These are phyloP conservation scores for Aspergillus kassunensis DNA, from an alignment of 495 filamentous ascomycete species.

Conservation along the genomic window DNA sequence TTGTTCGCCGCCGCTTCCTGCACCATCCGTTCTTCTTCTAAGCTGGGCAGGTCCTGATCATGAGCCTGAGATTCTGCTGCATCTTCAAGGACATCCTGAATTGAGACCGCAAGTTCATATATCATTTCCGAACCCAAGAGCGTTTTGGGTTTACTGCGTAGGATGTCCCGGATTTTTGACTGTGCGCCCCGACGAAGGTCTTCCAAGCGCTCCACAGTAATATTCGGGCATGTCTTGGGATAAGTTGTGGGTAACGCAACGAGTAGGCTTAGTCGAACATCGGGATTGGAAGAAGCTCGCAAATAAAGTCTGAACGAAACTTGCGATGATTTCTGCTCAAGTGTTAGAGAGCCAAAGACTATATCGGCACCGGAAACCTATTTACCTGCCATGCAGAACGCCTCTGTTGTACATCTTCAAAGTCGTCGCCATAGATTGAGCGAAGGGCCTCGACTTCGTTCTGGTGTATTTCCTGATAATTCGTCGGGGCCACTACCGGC, in stretches of 20 bases:
- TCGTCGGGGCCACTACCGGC: conserved; percentile 41
- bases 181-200: conserved; percentile 60
- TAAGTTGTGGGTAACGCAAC: conserved; percentile 87
- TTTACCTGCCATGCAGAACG: conserved; percentile 82
- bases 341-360: background rate
- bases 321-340: conserved; percentile 63
- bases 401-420: conserved; percentile 64
- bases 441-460: conserved; percentile 83
- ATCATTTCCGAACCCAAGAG: conserved; percentile 85
- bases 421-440: conserved; percentile 93
- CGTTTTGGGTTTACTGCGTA: conserved; percentile 65
- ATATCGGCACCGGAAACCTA: background rate
- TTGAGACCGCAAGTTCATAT: conserved; percentile 72
- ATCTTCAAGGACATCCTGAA: conserved; percentile 86
- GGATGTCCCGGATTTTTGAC: conserved; percentile 64
- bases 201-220: conserved; percentile 62
- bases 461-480: conserved; percentile 80
- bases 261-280: conserved; percentile 56
- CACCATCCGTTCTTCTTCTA: conserved; percentile 84
- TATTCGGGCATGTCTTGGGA: conserved; percentile 75
- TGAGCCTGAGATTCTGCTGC: conserved; percentile 69
- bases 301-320: conserved; percentile 75
- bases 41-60: conserved; percentile 70
- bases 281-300: conserved; percentile 64
- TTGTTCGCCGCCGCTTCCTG: conserved; percentile 55